phyloP scores from a whole-genome alignment of 164 flowering plant species.

The Houttuynia cordata region DNA sequence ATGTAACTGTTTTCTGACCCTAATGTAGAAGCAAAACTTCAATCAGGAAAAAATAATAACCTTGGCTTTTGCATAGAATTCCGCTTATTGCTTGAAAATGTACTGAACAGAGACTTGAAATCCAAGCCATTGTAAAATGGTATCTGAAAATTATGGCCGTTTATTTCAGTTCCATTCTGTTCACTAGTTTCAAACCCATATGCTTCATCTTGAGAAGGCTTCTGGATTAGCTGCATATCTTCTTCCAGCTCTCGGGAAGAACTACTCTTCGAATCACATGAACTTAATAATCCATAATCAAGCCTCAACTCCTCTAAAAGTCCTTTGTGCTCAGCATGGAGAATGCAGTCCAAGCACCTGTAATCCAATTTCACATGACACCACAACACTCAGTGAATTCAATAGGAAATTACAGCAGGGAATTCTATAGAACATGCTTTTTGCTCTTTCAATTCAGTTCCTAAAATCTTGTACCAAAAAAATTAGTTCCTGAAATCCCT shows the following conservation, averaged over 20 bases:
- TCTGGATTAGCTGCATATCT: conserved; percentile 9
- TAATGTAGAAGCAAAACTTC: too few relatives aligned
- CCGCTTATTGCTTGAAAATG: conserved; percentile 10
- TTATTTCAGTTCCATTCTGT: conserved; percentile 4
- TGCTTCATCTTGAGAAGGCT: conserved; percentile 5
- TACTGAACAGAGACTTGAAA: conserved; percentile 26
- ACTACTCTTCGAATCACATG: conserved; percentile 7
- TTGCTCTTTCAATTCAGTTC: background rate
- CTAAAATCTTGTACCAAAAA: too few relatives aligned
- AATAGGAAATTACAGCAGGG: too few relatives aligned
- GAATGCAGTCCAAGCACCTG: conserved; percentile 79
- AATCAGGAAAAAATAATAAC: too few relatives aligned
- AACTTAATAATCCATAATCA: conserved; percentile 33
- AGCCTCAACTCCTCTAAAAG: conserved; percentile 74
- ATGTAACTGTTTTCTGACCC: too few relatives aligned
- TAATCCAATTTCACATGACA: conserved; percentile 1
- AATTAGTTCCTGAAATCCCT: too few relatives aligned
- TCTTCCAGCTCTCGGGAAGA: conserved; percentile 9
- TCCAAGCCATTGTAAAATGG: conserved; percentile 25
- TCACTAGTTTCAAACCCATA: conserved; percentile 8
- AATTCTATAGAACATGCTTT: background rate
- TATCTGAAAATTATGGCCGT: conserved; percentile 6
- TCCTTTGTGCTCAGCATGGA: conserved; percentile 84
- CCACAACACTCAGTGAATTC: too few relatives aligned
- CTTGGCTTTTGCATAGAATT: conserved; percentile 24